Conservation (phyloP, 257 asterid species). For the Penstemon davidsonii region DNA sequence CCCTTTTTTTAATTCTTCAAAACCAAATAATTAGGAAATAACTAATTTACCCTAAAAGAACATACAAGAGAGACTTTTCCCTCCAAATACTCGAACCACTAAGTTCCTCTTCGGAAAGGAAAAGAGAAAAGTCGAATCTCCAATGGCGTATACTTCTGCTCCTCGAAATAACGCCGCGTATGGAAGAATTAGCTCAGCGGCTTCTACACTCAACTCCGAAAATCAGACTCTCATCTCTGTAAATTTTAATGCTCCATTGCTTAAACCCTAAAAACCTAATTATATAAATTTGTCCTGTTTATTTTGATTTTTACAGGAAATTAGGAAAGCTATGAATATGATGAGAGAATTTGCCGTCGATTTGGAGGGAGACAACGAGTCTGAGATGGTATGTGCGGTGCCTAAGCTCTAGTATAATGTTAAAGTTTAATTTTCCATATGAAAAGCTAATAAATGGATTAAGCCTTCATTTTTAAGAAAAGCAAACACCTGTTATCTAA, state of each 20-base stretch:
- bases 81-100: too few relatives aligned
- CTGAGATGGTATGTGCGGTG: constrained; percentile 51
- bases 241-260: constrained; percentile 24
- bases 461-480: constrained; percentile 4
- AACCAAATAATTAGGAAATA: too few relatives aligned
- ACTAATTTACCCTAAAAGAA: too few relatives aligned
- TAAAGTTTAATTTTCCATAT: background rate
- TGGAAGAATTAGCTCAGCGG: constrained; percentile 61
- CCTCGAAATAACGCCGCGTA: constrained; percentile 45
- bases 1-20: too few relatives aligned
- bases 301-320: constrained; percentile 53
- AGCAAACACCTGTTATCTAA: constrained; percentile 6
- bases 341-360: constrained; percentile 79
- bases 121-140: too few relatives aligned
- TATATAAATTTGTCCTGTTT: background rate
- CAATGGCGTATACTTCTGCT: constrained; percentile 87
- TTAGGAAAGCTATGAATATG: constrained; percentile 55
- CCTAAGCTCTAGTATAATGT: constrained; percentile 41
- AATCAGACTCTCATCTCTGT: constrained; percentile 69
- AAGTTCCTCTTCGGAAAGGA: too few relatives aligned
- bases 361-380: constrained; percentile 61
- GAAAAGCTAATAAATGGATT: background rate
- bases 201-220: constrained; percentile 53
- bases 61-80: too few relatives aligned
- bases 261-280: background rate